Evolutionary conservation across 495 filamentous ascomycete species (phyloP), one percentile per base, ranked within the genome.

Genomic region (Aspergillus sclerotiicarbonarius): DNA sequence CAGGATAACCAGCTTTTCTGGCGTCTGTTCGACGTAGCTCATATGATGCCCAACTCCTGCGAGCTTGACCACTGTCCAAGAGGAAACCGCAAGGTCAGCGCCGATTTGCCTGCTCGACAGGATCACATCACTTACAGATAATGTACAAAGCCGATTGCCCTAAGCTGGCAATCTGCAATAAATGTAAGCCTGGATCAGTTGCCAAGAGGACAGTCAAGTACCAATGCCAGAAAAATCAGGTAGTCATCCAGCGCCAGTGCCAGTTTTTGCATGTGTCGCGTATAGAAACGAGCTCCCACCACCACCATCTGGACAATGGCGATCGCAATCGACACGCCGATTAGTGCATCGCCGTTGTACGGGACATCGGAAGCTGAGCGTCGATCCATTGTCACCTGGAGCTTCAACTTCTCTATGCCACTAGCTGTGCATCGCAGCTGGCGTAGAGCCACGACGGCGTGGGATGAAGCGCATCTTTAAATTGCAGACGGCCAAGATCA

Each of bases 261-360:
- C 8, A 63, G 41, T 54, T 60, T 62, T 43, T 63, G 64, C 32
- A 69, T 35, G 44, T 59, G 62, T 43, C 71, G 62, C 50, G 70
- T 68, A 50, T 62, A 58, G 33, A 71, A 64, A n/a, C 70, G 67
- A n/a, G 67, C 70, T 4, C 30, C 54, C 6, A 73, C 59, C 33
- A 68, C 56, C 8, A 67, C 6, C 13, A 67, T 55, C 55, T 68
- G 67, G 3, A 67, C 13, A 9, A 51, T 44, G 10, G 53, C 57
- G 48, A 68, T 57, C 6, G 62, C 57, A 30, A 54, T 59, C 16
- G 52, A 46, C 19, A 57, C 55, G 9, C 59, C 65, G 15, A 67
- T 32, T 25, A 67, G 35, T 19, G 47, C 32, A 37, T 58, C 41
- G 8, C 62, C 59, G 32, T 30, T 29, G 47, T 67, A 61, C 6